Base-by-base conservation (phyloP, 2,329 filamentous ascomycete species). In the Trichoderma endophyticum region DNA sequence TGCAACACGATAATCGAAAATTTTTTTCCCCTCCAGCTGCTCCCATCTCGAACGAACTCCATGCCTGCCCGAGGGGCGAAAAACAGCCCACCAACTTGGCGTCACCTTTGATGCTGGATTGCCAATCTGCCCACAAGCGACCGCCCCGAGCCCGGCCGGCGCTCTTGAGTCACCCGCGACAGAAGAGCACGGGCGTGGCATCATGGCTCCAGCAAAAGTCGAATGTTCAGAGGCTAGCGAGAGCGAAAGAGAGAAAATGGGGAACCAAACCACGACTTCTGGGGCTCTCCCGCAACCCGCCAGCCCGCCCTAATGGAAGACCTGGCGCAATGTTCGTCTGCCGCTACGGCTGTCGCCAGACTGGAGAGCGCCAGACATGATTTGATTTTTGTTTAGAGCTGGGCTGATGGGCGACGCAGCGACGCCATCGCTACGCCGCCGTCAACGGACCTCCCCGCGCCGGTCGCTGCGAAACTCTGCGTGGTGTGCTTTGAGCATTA, bases 41-140 rank as follows among this genome's bases (percentile, higher is more conserved):
- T 51, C n/a, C 30, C 28, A 39, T 70, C 28, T 54, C 7, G 6
- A 34, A 43, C 7, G 6, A 34, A 43, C 34, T 24, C 39, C 65
- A 70, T 64, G 39, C n/a, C 39, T 63, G 59, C 65, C 65, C 71
- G 68, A 72, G 71, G 71, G 71, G 71, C 64, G 59, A 69, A 72
- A 72, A 72, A 70, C 39, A 63, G 71, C 71, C 71, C 71, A 72
- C 71, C 71, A 72, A 32, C n/a, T 60, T 63, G 51, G 48, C 61
- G 61, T 61, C 39, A 54, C 59, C 59, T 54, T 70, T 26, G 28
- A 21, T 39, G 36, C 36, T 18, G 36, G 36, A 39, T 39, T 60
- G 66, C 60, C 57, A 72, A 72, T 72, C 71, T 63, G 71, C 39
- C 65, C 56, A 72, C 48, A 61, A 62, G 66, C 66, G 57, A 24